phyloP scores from a whole-genome alignment of 768 basidiomycete genomes.

The Botryobasidium botryosum region DNA sequence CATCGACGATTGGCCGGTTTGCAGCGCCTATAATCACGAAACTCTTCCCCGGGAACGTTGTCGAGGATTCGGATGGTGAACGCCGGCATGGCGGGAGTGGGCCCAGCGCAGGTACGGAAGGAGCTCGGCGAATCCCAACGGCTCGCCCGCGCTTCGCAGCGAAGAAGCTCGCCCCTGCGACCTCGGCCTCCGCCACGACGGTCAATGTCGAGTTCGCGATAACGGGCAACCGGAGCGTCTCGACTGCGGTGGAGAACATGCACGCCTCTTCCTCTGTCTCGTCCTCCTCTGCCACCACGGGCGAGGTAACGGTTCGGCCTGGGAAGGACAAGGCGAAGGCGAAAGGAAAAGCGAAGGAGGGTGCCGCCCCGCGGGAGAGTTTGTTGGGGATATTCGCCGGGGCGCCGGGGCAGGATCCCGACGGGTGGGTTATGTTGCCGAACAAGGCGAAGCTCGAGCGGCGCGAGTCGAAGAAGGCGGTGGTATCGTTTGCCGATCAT shows the following conservation, averaged over 20 bases:
- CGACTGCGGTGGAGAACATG: not conserved
- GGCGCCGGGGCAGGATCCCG: constrained; percentile 36
- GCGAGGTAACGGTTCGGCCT: no score
- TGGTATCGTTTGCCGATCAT: not conserved
- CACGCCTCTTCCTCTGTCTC: no score
- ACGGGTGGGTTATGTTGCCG: constrained; percentile 62
- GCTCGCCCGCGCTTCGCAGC: constrained; percentile 20
- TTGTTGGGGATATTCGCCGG: constrained; percentile 90
- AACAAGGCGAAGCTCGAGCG: constrained; percentile 17
- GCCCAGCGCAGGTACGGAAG: no score
- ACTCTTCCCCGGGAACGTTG: constrained; percentile 12
- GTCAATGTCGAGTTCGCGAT: constrained; percentile 90
- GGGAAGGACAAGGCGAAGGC: no score
- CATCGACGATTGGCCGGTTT: not conserved
- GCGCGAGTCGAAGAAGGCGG: constrained; percentile 14
- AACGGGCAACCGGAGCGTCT: constrained; percentile 1
- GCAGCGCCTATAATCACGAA: constrained; percentile 12
- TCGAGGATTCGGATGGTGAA: not conserved
- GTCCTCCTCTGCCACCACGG: no score
- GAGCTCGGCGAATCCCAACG: not conserved
- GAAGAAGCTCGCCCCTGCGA: constrained; percentile 69
- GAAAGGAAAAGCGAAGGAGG: no score
- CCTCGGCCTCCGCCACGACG: constrained; percentile 75
- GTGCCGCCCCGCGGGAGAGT: constrained; percentile 14
- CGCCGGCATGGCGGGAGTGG: constrained; percentile 1